Percentiles rank a stretch among this genome's conserved stretches.
These are phyloP conservation scores for Mucor piriformis DNA, from an alignment of 371 early-diverging fungal species.

Conservation along the genomic window DNA sequence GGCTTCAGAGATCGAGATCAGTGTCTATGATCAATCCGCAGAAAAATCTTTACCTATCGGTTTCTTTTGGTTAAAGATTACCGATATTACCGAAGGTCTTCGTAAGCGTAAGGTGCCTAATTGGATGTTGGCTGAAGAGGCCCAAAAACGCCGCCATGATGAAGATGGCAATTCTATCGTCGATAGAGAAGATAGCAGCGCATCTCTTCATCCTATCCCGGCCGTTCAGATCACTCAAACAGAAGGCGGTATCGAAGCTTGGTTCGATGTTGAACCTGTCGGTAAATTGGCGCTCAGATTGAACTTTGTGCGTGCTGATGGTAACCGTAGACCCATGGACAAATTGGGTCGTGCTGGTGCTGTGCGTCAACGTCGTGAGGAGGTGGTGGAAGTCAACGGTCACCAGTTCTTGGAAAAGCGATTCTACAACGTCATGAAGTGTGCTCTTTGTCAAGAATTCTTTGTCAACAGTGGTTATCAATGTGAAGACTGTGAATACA, in stretches of 20 bases:
- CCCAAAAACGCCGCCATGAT: slow-evolving; percentile 41
- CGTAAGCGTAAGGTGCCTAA: slow-evolving; percentile 62
- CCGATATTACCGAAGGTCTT: slow-evolving; percentile 78
- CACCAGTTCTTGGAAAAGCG: slow-evolving; percentile 86
- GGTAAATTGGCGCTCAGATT: slow-evolving; percentile 83
- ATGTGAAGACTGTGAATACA: slow-evolving; percentile 69
- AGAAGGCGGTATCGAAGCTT: slow-evolving; percentile 69
- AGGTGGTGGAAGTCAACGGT: slow-evolving; percentile 78
- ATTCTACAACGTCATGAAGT: slow-evolving; percentile 92
- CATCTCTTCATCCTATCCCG: slow-evolving; percentile 7
- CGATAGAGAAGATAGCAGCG: slow-evolving; percentile 20
- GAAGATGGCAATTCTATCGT: slow-evolving; percentile 11
- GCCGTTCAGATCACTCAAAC: slow-evolving; percentile 13
- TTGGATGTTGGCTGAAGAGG: slow-evolving; percentile 39
- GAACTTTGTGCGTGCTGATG: slow-evolving; percentile 65
- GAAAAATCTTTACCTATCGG: slow-evolving; percentile 71
- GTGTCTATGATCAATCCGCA: slow-evolving; percentile 72
- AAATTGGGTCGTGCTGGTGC: slow-evolving; percentile 86
- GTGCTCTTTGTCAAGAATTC: slow-evolving; percentile 91
- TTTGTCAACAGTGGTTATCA: slow-evolving; percentile 86
- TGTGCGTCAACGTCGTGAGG: slow-evolving; percentile 81
- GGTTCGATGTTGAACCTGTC: slow-evolving; percentile 92
- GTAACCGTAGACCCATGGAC: slow-evolving; percentile 62
- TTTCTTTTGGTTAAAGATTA: slow-evolving; percentile 81
- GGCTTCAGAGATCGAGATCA: slow-evolving; percentile 91